phyloP scores from a whole-genome alignment of 768 basidiomycete genomes.

The Mycena floridula region DNA sequence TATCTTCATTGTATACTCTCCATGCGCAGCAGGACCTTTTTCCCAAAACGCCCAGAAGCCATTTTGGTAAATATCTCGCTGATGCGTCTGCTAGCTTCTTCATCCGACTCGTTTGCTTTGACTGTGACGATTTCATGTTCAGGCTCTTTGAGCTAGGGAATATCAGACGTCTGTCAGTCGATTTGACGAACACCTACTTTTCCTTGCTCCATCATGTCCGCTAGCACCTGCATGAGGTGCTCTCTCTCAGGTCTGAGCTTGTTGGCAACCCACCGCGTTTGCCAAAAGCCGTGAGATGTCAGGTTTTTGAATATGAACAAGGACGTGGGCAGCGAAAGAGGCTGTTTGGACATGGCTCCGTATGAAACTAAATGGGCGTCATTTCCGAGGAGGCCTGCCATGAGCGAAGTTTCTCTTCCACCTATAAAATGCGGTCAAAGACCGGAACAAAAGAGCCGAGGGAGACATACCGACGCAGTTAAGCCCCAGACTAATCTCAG shows the following conservation, averaged over 20 bases:
- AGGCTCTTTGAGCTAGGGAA: slow-evolving; percentile 54
- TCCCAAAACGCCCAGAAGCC: slow-evolving; percentile 30
- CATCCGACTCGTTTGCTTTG: slow-evolving; percentile 26
- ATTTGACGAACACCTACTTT: slow-evolving; percentile 32
- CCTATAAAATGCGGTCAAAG: slow-evolving; percentile 54
- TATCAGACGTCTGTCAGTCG: slow-evolving; percentile 3
- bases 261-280: slow-evolving; percentile 59
- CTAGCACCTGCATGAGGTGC: slow-evolving; percentile 43
- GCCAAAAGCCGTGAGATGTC: slow-evolving; percentile 74
- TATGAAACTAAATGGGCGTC: slow-evolving; percentile 79
- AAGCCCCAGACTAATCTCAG: neutral
- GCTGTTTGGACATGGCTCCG: slow-evolving; percentile 86
- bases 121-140: slow-evolving; percentile 65
- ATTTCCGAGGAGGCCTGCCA: slow-evolving; percentile 62
- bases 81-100: slow-evolving; percentile 37
- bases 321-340: slow-evolving; percentile 70
- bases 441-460: slow-evolving; percentile 41
- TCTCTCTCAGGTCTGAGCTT: slow-evolving; percentile 44
- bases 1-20: no score
- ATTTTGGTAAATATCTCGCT: slow-evolving; percentile 40
- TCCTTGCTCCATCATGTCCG: slow-evolving; percentile 45
- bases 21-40: slow-evolving; percentile 37
- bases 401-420: slow-evolving; percentile 60
- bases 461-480: neutral
- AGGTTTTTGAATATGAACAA: slow-evolving; percentile 84